Evolutionary conservation across 306 rosid species (phyloP).

Genomic region (Nissolia schottii): DNA sequence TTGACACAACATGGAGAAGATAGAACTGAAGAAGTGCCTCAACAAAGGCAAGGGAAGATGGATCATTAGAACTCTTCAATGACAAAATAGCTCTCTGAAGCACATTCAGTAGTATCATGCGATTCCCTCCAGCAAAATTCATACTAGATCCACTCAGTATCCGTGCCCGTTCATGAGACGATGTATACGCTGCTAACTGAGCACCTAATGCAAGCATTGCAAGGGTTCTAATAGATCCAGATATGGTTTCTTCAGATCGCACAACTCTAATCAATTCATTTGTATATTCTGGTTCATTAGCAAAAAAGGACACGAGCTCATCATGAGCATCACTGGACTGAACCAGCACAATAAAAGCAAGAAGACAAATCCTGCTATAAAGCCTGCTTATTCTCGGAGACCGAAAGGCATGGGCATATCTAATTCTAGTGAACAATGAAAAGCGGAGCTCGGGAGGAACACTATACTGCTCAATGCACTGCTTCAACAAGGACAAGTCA

Average conservation of each 20-base stretch:
- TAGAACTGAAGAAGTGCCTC: conserved; percentile 99
- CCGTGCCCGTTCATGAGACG: conserved; percentile 92
- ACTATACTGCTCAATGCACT: conserved; percentile 63
- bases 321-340: conserved; percentile 96
- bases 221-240: conserved; percentile 88
- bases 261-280: conserved; percentile 91
- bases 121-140: conserved; percentile 94
- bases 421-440: conserved; percentile 83
- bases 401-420: conserved; percentile 95
- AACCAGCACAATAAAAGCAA: conserved; percentile 87
- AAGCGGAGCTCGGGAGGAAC: conserved; percentile 79
- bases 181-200: conserved; percentile 93
- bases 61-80: conserved; percentile 80
- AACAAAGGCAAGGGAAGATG: conserved; percentile 88
- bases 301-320: conserved; percentile 93
- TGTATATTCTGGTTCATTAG: conserved; percentile 98
- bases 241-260: conserved; percentile 77
- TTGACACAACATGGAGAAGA: conserved; percentile 91
- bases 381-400: conserved; percentile 88
- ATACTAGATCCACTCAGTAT: conserved; percentile 89
- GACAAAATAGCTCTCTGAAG: conserved; percentile 92
- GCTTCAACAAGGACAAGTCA: conserved; percentile 76
- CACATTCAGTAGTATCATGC: conserved; percentile 94
- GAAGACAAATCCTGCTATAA: conserved; percentile 91
- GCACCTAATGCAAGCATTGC: conserved; percentile 99